These are phyloP conservation scores for Claviceps arundinis DNA, from an alignment of 2,329 filamentous ascomycete species.

Conservation along the genomic window DNA sequence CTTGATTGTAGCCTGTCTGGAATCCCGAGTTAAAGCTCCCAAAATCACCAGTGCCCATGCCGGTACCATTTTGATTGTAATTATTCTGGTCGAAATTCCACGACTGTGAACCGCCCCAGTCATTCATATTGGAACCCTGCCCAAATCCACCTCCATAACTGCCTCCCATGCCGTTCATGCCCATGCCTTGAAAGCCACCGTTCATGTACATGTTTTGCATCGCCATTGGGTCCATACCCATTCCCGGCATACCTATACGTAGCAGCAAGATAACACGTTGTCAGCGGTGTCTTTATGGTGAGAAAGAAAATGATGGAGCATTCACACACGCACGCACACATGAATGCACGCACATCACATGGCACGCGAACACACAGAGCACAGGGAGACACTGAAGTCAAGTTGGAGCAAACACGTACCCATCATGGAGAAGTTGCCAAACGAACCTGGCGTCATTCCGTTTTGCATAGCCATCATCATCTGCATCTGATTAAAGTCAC, in stretches of 20 bases:
- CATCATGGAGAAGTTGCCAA: conserved; percentile 65
- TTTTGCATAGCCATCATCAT: conserved; percentile 69
- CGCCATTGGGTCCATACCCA: conserved; percentile 71
- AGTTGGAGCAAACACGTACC: conserved; percentile 42
- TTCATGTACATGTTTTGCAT: conserved; percentile 72
- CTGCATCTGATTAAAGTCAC: conserved; percentile 66
- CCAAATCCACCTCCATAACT: conserved; percentile 49
- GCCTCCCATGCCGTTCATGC: conserved; percentile 62
- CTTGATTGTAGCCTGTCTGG: conserved; percentile 67
- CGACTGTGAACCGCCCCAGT: conserved; percentile 69
- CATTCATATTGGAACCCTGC: conserved; percentile 59
- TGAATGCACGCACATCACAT: too few relatives aligned
- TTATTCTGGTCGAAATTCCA: conserved; percentile 82
- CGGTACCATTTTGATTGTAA: conserved; percentile 76
- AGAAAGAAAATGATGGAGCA: not conserved
- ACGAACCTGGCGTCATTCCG: conserved; percentile 43
- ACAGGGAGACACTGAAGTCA: not conserved
- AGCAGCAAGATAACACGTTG: conserved; percentile 14
- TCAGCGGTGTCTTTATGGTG: not conserved
- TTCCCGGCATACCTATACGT: conserved; percentile 56
- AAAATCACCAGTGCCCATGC: conserved; percentile 70
- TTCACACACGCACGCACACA: not conserved
- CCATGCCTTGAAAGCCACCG: conserved; percentile 66
- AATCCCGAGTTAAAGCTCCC: conserved; percentile 66
- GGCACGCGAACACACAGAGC: too few relatives aligned